Percentiles rank a stretch among this genome's conserved stretches.
These are phyloP conservation scores for Macadamia integrifolia DNA, from an alignment of 164 flowering plant species.

Conservation along the genomic window DNA sequence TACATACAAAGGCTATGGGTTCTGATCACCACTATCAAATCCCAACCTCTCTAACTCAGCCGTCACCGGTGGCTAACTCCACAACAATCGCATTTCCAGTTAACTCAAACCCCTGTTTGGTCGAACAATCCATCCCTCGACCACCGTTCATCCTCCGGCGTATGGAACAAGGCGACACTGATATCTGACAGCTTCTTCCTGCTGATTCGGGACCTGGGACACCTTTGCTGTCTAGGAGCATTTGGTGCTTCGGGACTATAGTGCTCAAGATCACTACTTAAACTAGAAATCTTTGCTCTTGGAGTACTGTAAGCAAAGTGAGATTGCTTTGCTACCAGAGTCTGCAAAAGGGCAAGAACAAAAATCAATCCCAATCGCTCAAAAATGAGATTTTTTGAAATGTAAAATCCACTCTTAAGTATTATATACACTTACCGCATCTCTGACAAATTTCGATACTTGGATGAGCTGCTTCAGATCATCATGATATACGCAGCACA, in stretches of 20 bases:
- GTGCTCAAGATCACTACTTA: conserved; percentile 2
- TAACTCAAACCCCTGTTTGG: background rate
- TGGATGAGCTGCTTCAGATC: conserved; percentile 19
- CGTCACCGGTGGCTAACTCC: background rate
- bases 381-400: background rate
- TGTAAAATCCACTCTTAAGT: background rate
- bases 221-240: conserved; percentile 13
- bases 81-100: too few species aligned
- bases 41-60: too few species aligned
- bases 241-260: conserved; percentile 7
- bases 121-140: background rate
- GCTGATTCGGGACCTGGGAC: conserved; percentile 3
- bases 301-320: conserved; percentile 27
- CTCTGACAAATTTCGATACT: conserved; percentile 18
- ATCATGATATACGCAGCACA: conserved; percentile 22
- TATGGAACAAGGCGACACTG: conserved; percentile 19
- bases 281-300: conserved; percentile 1
- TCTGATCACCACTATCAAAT: too few species aligned
- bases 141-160: conserved; percentile 5
- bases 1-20: too few species aligned
- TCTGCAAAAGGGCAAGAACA: conserved; percentile 9
- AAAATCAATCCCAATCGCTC: background rate
- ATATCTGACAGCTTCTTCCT: conserved; percentile 20
- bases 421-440: conserved; percentile 17
- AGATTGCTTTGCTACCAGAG: conserved; percentile 19